Conservation (phyloP, 306 rosid genomes). For the Inga oerstediana region DNA sequence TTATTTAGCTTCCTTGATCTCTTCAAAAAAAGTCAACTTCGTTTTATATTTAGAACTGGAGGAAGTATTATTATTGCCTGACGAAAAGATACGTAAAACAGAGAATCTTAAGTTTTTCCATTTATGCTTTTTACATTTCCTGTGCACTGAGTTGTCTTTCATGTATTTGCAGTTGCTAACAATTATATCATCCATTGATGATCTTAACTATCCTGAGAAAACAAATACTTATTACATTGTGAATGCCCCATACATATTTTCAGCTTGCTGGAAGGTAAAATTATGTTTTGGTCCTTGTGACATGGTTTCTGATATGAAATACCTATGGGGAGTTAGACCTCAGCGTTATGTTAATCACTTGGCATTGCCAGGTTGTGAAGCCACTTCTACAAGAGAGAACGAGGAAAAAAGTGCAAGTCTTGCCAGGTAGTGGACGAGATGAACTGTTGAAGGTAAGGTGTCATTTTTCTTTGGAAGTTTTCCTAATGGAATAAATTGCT, state of each 20-base stretch:
- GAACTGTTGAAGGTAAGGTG: conserved; percentile 78
- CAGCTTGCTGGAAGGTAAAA: conserved; percentile 95
- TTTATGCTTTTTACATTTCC: neutral
- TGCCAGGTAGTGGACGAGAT: conserved; percentile 84
- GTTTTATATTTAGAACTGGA: too few relatives aligned
- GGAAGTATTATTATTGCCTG: neutral
- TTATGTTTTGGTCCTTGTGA: conserved; percentile 26
- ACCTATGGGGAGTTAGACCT: conserved; percentile 16
- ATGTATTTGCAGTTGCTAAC: conserved; percentile 69
- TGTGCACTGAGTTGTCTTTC: conserved; percentile 21
- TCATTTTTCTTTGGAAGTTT: neutral
- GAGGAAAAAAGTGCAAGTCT: conserved; percentile 80
- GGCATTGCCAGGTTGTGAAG: conserved; percentile 75
- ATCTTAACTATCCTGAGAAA: conserved; percentile 96
- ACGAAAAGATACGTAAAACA: conserved; percentile 4
- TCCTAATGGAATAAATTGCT: neutral
- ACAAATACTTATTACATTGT: conserved; percentile 87
- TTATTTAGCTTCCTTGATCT: too few relatives aligned
- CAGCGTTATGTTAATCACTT: conserved; percentile 13
- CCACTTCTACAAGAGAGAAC: conserved; percentile 99
- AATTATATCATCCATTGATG: conserved; percentile 84
- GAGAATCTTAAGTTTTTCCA: neutral
- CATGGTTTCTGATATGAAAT: conserved; percentile 14
- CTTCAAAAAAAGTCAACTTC: too few relatives aligned
- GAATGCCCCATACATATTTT: conserved; percentile 84